These are phyloP conservation scores for Brassica incana DNA, from an alignment of 345 rosid species.

Conservation along the genomic window DNA sequence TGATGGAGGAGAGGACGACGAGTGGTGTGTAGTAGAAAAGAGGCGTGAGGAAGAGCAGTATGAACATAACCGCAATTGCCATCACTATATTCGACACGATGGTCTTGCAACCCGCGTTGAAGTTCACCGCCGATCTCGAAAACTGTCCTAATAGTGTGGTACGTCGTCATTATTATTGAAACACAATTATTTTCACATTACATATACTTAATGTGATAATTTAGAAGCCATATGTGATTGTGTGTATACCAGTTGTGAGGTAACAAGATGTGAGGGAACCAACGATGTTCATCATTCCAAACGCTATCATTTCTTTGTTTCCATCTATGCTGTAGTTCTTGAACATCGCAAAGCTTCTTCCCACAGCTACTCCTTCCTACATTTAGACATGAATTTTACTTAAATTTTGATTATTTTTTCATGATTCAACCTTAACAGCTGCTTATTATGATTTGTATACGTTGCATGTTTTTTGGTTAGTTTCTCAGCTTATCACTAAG, in stretches of 20 bases:
- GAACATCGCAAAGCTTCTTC: slow-evolving; percentile 89
- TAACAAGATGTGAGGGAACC: slow-evolving; percentile 95
- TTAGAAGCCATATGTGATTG: slow-evolving; percentile 4
- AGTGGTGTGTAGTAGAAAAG: slow-evolving; percentile 89
- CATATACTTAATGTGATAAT: neutral
- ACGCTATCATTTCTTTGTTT: slow-evolving; percentile 95
- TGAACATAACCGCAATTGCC: slow-evolving; percentile 87
- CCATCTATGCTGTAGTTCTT: slow-evolving; percentile 90
- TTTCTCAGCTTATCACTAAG: neutral
- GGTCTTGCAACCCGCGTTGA: slow-evolving; percentile 88
- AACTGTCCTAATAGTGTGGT: slow-evolving; percentile 61
- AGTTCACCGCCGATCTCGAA: slow-evolving; percentile 92
- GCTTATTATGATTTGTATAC: neutral
- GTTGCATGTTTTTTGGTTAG: neutral
- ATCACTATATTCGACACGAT: slow-evolving; percentile 88
- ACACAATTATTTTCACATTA: neutral
- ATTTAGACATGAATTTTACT: neutral
- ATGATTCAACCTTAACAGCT: neutral
- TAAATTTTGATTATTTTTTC: neutral
- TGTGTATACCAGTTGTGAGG: slow-evolving; percentile 63
- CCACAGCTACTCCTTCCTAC: slow-evolving; percentile 97
- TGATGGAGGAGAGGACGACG: slow-evolving; percentile 85
- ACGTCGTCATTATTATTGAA: neutral
- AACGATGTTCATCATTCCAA: slow-evolving; percentile 89
- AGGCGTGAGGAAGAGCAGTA: slow-evolving; percentile 77